Percentiles rank a stretch among this genome's conserved stretches.
Evolutionary conservation across 2,329 filamentous ascomycete genomes (phyloP).

Genomic region (Dendrostoma leiphaemia): DNA sequence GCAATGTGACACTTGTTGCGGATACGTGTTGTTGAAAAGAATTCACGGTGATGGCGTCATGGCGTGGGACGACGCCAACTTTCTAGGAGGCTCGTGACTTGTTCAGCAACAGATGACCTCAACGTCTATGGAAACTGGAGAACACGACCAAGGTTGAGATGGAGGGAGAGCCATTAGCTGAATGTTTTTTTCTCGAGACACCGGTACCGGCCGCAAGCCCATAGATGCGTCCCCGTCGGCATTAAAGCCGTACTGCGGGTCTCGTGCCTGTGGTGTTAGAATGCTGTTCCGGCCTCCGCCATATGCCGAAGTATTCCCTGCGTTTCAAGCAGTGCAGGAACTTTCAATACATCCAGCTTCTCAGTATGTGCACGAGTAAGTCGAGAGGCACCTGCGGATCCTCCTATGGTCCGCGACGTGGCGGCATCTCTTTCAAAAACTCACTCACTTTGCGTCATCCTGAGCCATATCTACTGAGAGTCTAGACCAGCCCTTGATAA

Average conservation of each 20-base stretch:
- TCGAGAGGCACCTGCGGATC: neutral
- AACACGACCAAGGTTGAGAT: neutral
- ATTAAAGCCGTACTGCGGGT: neutral
- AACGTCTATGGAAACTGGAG: no score
- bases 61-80: neutral
- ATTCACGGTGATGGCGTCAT: neutral
- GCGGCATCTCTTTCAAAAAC: no score
- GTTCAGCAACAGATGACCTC: neutral
- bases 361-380: neutral
- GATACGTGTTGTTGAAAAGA: neutral
- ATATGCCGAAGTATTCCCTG: no score
- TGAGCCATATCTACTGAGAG: no score
- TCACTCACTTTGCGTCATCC: no score
- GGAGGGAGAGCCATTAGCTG: slow-evolving; percentile 6
- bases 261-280: neutral
- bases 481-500: no score
- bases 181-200: neutral
- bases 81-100: neutral
- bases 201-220: neutral
- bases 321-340: no score
- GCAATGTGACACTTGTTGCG: neutral
- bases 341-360: neutral
- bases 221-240: neutral
- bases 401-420: no score
- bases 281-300: neutral